These are phyloP conservation scores for Calonectria crousiana DNA, from an alignment of 2,329 filamentous ascomycete genomes.

Conservation along the genomic window DNA sequence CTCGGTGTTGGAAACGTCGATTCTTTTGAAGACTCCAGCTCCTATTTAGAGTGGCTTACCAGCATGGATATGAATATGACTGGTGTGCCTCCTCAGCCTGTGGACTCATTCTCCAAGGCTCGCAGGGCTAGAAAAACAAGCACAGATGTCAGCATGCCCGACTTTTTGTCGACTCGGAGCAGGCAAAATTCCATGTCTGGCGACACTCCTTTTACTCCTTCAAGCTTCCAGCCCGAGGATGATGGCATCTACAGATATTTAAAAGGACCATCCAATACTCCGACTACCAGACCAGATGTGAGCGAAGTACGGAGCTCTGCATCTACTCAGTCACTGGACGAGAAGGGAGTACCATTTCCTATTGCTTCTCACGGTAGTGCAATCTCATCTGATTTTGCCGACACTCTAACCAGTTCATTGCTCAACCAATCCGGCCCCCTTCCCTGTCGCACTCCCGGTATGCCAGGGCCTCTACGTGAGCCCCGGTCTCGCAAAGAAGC, in stretches of 20 bases:
- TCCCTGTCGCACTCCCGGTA: slow-evolving; percentile 47
- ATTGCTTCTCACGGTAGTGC: slow-evolving; percentile 30
- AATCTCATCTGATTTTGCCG: slow-evolving; percentile 52
- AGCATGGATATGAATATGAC: slow-evolving; percentile 32
- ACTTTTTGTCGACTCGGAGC: slow-evolving; percentile 47
- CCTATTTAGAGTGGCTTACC: slow-evolving; percentile 46
- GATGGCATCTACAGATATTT: slow-evolving; percentile 38
- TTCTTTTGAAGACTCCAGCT: slow-evolving; percentile 38
- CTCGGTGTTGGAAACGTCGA: slow-evolving; percentile 23
- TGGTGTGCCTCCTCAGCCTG: slow-evolving; percentile 2
- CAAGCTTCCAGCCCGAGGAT: slow-evolving; percentile 49
- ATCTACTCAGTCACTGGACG: background rate
- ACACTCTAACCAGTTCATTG: slow-evolving; percentile 60
- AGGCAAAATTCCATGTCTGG: slow-evolving; percentile 16
- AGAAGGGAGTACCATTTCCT: slow-evolving; percentile 34
- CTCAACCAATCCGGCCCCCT: slow-evolving; percentile 60
- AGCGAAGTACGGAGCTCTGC: slow-evolving; percentile 35
- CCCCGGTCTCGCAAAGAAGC: slow-evolving; percentile 61
- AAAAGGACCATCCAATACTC: slow-evolving; percentile 59
- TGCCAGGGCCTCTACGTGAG: slow-evolving; percentile 50
- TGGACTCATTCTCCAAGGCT: background rate
- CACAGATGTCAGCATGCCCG: slow-evolving; percentile 58
- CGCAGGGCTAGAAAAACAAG: slow-evolving; percentile 44
- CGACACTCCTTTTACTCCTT: slow-evolving; percentile 25
- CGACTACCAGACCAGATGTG: slow-evolving; percentile 43